phyloP scores from a whole-genome alignment of 768 basidiomycete genomes.

The Pleurotus cornucopiae region DNA sequence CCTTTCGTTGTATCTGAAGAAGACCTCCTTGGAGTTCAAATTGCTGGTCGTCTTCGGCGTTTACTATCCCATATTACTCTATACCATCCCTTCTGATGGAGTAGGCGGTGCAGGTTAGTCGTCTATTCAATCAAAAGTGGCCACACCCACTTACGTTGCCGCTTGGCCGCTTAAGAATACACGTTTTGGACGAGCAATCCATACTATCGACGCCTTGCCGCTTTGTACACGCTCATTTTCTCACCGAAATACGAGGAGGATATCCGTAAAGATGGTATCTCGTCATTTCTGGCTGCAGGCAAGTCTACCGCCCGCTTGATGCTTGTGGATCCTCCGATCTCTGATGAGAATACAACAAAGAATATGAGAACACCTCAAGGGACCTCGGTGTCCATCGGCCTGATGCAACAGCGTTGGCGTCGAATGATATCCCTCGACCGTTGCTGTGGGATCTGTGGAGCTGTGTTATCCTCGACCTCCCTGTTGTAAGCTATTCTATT shows the following conservation, averaged over 20 bases:
- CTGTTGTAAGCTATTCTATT: conserved; percentile 24
- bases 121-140: neutral
- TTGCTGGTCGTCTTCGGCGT: conserved; percentile 22
- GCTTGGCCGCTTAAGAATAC: conserved; percentile 24
- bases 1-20: conserved; percentile 15
- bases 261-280: conserved; percentile 32
- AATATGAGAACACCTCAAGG: conserved; percentile 28
- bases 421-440: conserved; percentile 22
- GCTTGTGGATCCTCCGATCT: conserved; percentile 1
- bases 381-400: conserved; percentile 24
- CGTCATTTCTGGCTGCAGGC: conserved; percentile 27
- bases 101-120: conserved; percentile 30
- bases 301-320: neutral
- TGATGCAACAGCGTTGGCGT: conserved; percentile 25
- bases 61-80: conserved; percentile 23
- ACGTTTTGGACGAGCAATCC: conserved; percentile 33
- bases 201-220: conserved; percentile 31
- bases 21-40: conserved; percentile 15
- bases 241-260: conserved; percentile 26
- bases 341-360: conserved; percentile 18
- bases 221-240: conserved; percentile 36
- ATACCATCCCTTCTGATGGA: conserved; percentile 28
- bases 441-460: conserved; percentile 34
- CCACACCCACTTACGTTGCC: neutral
- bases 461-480: conserved; percentile 25